Evolutionary conservation across 805 yeast genomes (phyloP).

Genomic region (Wickerhamomyces bovis): DNA sequence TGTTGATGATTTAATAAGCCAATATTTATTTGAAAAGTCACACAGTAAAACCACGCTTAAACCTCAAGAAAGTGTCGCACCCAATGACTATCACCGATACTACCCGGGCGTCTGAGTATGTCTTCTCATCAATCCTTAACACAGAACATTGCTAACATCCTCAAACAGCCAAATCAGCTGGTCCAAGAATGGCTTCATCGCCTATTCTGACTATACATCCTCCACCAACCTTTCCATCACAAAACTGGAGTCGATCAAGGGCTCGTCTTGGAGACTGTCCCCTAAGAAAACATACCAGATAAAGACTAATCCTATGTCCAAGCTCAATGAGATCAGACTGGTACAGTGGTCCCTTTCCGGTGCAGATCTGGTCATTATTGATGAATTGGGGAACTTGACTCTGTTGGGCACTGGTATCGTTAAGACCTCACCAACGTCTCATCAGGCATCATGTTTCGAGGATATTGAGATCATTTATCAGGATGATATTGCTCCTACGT

Average conservation of each 20-base stretch:
- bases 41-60: neutral
- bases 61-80: neutral
- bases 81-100: neutral
- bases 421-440: constrained; percentile 28
- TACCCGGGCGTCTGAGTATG: neutral
- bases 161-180: constrained; percentile 33
- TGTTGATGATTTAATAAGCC: neutral
- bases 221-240: constrained; percentile 29
- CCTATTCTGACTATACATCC: constrained; percentile 46
- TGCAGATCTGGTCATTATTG: constrained; percentile 76
- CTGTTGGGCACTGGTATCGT: constrained; percentile 47
- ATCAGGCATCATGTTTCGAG: constrained; percentile 20
- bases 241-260: constrained; percentile 56
- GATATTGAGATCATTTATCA: constrained; percentile 28
- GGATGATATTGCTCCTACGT: constrained; percentile 26
- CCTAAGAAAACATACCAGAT: constrained; percentile 19
- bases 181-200: constrained; percentile 83
- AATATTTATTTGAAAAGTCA: neutral
- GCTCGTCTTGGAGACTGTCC: constrained; percentile 65
- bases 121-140: neutral
- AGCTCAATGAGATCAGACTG: constrained; percentile 32
- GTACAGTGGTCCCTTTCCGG: constrained; percentile 76
- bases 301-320: constrained; percentile 21
- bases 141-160: neutral
- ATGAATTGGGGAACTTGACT: constrained; percentile 60